These are phyloP conservation scores for Backusella mclennaniae DNA, from an alignment of 192 early-diverging fungal species.

Conservation along the genomic window DNA sequence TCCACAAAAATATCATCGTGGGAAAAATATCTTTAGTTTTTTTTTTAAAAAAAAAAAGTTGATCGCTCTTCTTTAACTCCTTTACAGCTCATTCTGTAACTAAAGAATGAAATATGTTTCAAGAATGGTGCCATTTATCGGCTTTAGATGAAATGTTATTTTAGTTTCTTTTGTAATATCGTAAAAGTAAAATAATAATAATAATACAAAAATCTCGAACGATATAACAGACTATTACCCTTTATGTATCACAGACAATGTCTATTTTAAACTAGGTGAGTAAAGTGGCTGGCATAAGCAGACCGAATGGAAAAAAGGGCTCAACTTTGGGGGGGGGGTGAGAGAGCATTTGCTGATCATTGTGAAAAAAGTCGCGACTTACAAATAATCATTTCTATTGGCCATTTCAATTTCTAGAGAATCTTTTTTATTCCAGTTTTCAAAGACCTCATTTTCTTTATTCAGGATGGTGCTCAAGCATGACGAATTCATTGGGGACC, in stretches of 20 bases:
- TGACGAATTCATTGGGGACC: neutral
- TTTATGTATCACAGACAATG: neutral
- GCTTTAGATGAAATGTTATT: neutral
- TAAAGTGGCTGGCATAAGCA: neutral
- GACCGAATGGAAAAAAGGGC: neutral
- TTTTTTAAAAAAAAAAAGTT: neutral
- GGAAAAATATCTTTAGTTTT: neutral
- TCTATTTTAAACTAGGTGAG: conserved; percentile 4
- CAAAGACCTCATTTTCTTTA: neutral
- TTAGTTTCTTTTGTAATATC: neutral
- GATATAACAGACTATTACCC: neutral
- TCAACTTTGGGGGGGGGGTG: neutral
- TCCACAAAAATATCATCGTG: conserved; percentile 4
- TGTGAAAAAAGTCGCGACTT: neutral
- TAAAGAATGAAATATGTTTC: neutral
- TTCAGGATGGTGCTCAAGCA: neutral
- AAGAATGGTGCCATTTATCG: neutral
- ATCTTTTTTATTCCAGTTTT: neutral
- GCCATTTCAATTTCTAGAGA: neutral
- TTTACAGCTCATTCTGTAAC: neutral
- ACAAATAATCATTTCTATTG: neutral
- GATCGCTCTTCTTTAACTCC: neutral
- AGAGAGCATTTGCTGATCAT: neutral
- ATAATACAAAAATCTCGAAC: neutral
- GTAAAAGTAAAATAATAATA: neutral